These are phyloP conservation scores for Sporothrix inflata DNA, from an alignment of 2,329 filamentous ascomycete genomes.

Conservation along the genomic window DNA sequence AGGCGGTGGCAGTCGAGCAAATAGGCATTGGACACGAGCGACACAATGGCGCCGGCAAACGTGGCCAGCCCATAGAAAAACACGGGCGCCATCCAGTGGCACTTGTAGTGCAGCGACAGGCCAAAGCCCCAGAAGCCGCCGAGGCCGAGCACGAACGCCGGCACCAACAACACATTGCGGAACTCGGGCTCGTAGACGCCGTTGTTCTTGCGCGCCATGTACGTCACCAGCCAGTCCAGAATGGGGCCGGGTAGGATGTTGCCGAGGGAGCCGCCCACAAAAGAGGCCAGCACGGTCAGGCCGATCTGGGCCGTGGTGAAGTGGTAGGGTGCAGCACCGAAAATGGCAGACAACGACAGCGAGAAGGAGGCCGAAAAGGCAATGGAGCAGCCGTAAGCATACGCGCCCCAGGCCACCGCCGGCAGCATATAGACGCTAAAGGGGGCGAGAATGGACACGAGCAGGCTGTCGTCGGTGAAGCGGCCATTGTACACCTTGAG, in stretches of 20 bases:
- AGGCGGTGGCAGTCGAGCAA: conserved; percentile 31
- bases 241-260: conserved; percentile 41
- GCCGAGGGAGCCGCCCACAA: conserved; percentile 45
- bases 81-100: conserved; percentile 33
- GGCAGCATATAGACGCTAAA: conserved; percentile 48
- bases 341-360: conserved; percentile 38
- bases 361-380: conserved; percentile 35
- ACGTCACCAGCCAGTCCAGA: conserved; percentile 45
- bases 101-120: conserved; percentile 30
- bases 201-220: conserved; percentile 44
- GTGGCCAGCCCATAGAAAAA: conserved; percentile 32
- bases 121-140: conserved; percentile 46
- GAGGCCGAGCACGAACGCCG: conserved; percentile 41
- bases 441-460: conserved; percentile 38
- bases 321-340: conserved; percentile 47
- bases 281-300: conserved; percentile 44
- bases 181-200: conserved; percentile 52
- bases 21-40: conserved; percentile 31
- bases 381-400: conserved; percentile 46
- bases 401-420: conserved; percentile 47
- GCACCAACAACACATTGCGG: conserved; percentile 45
- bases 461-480: conserved; percentile 31
- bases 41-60: conserved; percentile 29
- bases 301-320: conserved; percentile 45
- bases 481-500: conserved; percentile 34